phyloP scores from a whole-genome alignment of 75 land plant species.

The Cryptomeria japonica region DNA sequence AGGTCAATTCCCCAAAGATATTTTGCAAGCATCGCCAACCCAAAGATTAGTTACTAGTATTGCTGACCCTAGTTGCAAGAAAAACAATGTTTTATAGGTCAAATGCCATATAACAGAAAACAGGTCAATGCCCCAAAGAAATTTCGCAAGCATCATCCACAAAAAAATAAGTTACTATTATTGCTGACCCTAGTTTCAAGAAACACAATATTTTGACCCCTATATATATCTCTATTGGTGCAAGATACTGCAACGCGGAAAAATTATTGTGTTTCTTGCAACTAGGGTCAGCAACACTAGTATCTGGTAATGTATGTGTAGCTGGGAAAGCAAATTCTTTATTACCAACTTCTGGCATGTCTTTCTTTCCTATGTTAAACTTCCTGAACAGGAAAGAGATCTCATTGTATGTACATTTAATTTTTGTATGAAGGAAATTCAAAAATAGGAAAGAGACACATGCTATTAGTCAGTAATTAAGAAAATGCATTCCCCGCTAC shows the following conservation, averaged over 20 bases:
- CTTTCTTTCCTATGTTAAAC: not conserved
- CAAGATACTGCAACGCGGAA: too few relatives aligned
- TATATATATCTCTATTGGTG: not conserved
- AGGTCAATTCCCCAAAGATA: not conserved
- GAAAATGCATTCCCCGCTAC: too few relatives aligned
- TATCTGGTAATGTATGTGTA: not conserved
- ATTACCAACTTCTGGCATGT: not conserved
- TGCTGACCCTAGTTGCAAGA: too few relatives aligned
- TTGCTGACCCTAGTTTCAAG: too few relatives aligned
- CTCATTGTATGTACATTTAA: not conserved
- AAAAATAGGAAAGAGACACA: too few relatives aligned
- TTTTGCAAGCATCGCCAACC: not conserved
- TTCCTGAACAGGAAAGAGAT: not conserved
- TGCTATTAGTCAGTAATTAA: too few relatives aligned
- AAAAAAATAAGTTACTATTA: not conserved
- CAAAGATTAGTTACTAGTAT: not conserved
- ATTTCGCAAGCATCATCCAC: not conserved
- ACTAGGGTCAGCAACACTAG: not conserved
- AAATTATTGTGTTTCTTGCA: not conserved
- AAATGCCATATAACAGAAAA: slow-evolving; percentile 71
- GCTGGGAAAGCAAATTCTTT: not conserved
- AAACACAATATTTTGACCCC: too few relatives aligned
- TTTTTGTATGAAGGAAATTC: too few relatives aligned
- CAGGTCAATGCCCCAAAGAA: not conserved
- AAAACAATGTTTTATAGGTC: slow-evolving; percentile 36